Percentiles rank a stretch among this genome's conserved stretches.
Evolutionary conservation across 768 basidiomycete species (phyloP).

Genomic region (Phanerodontia chrysosporium): DNA sequence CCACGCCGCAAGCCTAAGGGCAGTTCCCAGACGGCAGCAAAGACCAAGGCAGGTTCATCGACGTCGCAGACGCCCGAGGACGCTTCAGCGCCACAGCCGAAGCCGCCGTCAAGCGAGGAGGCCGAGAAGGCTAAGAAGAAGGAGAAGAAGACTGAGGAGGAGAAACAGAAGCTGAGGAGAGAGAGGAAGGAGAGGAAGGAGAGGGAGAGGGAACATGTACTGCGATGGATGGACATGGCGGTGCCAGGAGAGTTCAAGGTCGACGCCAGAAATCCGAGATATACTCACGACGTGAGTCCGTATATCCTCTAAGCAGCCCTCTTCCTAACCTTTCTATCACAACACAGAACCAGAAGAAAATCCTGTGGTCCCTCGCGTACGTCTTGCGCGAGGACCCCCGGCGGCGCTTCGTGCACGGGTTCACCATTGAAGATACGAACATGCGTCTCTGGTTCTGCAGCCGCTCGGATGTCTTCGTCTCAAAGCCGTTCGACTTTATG

Average conservation of each 20-base stretch:
- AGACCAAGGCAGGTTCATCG: too few relatives aligned
- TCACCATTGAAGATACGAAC: background rate
- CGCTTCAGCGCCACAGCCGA: too few relatives aligned
- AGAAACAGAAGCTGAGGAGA: too few relatives aligned
- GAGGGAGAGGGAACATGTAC: too few relatives aligned
- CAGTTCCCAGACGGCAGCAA: too few relatives aligned
- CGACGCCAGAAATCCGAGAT: background rate
- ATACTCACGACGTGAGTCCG: background rate
- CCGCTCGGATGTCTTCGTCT: background rate
- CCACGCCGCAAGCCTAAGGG: too few relatives aligned
- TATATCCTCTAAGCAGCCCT: background rate
- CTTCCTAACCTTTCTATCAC: background rate
- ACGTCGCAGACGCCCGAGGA: too few relatives aligned
- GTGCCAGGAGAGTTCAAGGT: background rate
- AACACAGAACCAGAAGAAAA: background rate
- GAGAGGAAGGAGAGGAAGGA: too few relatives aligned
- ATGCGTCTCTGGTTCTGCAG: conserved; percentile 2
- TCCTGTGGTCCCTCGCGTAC: background rate
- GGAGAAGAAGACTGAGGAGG: too few relatives aligned
- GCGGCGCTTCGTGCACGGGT: background rate
- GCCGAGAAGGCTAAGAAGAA: too few relatives aligned
- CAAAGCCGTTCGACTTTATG: background rate
- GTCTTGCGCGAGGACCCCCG: conserved; percentile 1
- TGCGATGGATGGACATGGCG: background rate
- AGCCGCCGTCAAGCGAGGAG: too few relatives aligned